These are phyloP conservation scores for Mycena rosella DNA, from an alignment of 768 basidiomycete species.

Conservation along the genomic window DNA sequence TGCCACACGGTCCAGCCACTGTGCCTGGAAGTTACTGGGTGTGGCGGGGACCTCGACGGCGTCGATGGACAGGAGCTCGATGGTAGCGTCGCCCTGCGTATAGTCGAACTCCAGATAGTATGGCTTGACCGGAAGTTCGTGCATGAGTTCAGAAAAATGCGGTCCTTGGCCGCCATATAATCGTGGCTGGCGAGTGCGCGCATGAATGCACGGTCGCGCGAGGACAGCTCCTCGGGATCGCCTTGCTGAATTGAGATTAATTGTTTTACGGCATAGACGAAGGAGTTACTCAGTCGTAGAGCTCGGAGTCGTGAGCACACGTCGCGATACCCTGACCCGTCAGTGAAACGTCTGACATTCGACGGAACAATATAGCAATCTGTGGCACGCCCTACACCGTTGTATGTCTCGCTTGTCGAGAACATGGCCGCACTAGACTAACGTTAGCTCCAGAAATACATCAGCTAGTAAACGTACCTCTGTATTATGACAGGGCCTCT, in stretches of 20 bases:
- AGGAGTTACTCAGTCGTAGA: neutral
- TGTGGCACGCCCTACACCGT: neutral
- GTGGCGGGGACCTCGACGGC: neutral
- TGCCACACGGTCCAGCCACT: slow-evolving; percentile 4
- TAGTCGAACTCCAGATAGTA: slow-evolving; percentile 6
- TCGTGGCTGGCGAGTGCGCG: slow-evolving; percentile 6
- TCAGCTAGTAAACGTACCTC: neutral
- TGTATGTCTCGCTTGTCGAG: neutral
- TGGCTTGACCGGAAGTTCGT: neutral
- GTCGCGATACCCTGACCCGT: neutral
- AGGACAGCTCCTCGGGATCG: neutral
- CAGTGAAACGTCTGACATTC: neutral
- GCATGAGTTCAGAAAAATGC: neutral
- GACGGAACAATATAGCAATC: neutral
- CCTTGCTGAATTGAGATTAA: neutral
- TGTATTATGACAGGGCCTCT: neutral
- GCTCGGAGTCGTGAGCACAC: neutral
- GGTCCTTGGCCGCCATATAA: neutral
- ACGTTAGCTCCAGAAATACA: neutral
- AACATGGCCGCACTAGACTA: neutral
- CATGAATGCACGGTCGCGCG: slow-evolving; percentile 14
- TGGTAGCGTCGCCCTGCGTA: neutral
- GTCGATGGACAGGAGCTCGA: slow-evolving; percentile 5
- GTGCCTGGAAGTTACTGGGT: neutral
- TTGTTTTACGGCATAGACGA: neutral